Base-by-base conservation (phyloP, 495 filamentous ascomycete species). In the Aspergillus heteromorphus region DNA sequence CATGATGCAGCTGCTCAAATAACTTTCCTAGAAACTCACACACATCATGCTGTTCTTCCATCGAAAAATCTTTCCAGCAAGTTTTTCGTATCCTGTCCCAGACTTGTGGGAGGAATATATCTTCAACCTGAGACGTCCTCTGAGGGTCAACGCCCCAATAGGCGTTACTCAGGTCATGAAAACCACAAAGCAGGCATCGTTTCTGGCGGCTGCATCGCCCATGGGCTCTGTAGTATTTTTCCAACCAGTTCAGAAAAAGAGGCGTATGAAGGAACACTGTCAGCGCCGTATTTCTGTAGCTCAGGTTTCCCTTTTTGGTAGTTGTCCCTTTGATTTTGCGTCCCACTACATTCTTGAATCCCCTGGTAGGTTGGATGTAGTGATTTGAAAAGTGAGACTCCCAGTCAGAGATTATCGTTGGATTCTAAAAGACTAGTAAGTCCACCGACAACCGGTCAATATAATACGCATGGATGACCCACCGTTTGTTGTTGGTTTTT, bases 281-380 rank as follows among this genome's bases (percentile, higher is more conserved):
- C 11, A 78, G 54, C 13, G 66, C 57, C 25, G 60, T 64, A 57
- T 78, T 74, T 14, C 73, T 65, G 60, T 79, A 80, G 60, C 77
- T 79, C 17, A 70, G 49, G 18, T 49, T 21, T 0, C 54, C 34
- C 0, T 66, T 63, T 16, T 27, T 20, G 20, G 64, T 53, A 8
- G 53, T 54, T 13, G 11, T 25, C 25, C 17, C 30, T 7, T 50
- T 21, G 7, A n/a, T 27, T n/a, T 5, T 48, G 40, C n/a, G 2
- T 40, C 16, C 17, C 4, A 17, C 51, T 43, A 20, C 5, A 9
- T 42, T 42, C 2, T 14, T 0, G 20, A 20, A 34, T 45, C 45
- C 34, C n/a, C 11, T 38, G n/a, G 34, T 14, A 1, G 1, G 4
- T 38, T n/a, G 5, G 13, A n/a, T 38, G 11, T n/a, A 14, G 5